phyloP scores from a whole-genome alignment of 805 yeast genomes.

The Starmerella vitae region DNA sequence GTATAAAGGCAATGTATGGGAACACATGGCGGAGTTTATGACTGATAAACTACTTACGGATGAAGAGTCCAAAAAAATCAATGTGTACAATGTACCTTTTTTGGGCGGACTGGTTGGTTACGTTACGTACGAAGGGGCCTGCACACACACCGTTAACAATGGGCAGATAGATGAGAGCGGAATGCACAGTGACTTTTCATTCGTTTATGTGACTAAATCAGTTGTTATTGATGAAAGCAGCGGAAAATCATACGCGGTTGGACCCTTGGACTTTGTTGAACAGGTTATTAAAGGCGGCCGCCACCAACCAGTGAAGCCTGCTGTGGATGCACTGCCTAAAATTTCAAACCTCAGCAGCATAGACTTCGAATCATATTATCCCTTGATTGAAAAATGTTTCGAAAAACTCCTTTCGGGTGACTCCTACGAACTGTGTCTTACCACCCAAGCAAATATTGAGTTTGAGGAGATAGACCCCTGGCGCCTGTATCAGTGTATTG shows the following conservation, averaged over 20 bases:
- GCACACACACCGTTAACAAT: constrained; percentile 8
- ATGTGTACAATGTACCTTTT: constrained; percentile 45
- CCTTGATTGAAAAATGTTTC: constrained; percentile 52
- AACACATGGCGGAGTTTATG: constrained; percentile 16
- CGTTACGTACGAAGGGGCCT: constrained; percentile 71
- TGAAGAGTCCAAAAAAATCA: constrained; percentile 12
- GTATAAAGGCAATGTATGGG: constrained; percentile 9
- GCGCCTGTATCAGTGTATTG: constrained; percentile 64
- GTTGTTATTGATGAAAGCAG: constrained; percentile 10
- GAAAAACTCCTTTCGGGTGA: constrained; percentile 61
- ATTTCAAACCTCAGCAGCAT: neutral
- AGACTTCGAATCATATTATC: constrained; percentile 33
- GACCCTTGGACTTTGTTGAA: constrained; percentile 8
- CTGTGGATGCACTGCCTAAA: neutral
- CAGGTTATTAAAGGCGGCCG: neutral
- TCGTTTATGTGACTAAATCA: constrained; percentile 18
- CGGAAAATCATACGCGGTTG: constrained; percentile 8
- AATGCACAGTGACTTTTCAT: constrained; percentile 19
- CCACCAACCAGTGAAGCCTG: neutral
- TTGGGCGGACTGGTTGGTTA: constrained; percentile 85
- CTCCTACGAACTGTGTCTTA: constrained; percentile 85
- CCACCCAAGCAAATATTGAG: constrained; percentile 52
- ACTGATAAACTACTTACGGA: constrained; percentile 19
- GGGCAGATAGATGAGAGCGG: constrained; percentile 7
- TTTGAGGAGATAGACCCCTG: constrained; percentile 45